Percentiles rank a stretch among this genome's conserved stretches.
Conservation (phyloP, 2,329 filamentous ascomycete genomes). For the Dactylonectria macrodidyma region DNA sequence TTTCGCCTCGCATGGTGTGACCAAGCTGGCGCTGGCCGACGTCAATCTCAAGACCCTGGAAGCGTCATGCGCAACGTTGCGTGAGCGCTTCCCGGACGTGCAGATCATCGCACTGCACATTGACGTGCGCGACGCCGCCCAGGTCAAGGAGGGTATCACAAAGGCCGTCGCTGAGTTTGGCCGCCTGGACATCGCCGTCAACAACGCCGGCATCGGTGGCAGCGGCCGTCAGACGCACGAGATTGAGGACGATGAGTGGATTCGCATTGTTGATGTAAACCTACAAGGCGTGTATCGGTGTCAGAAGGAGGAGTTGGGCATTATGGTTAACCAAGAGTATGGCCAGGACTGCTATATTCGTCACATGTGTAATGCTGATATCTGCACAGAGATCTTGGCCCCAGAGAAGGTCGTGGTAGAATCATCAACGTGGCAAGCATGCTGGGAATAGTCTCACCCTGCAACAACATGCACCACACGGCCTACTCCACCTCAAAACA, state of each 20-base stretch:
- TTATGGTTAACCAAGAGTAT: slow-evolving; percentile 67
- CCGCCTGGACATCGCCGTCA: slow-evolving; percentile 69
- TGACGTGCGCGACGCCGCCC: slow-evolving; percentile 61
- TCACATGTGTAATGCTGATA: slow-evolving; percentile 1
- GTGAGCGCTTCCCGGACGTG: slow-evolving; percentile 55
- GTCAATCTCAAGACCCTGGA: slow-evolving; percentile 55
- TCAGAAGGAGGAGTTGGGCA: slow-evolving; percentile 65
- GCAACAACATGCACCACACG: slow-evolving; percentile 54
- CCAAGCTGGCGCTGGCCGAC: slow-evolving; percentile 62
- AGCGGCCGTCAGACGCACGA: slow-evolving; percentile 60
- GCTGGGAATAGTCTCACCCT: slow-evolving; percentile 62
- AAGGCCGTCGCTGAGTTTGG: slow-evolving; percentile 62
- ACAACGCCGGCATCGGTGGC: slow-evolving; percentile 68
- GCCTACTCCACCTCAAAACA: slow-evolving; percentile 69
- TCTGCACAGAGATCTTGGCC: slow-evolving; percentile 52
- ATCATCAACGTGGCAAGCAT: slow-evolving; percentile 71
- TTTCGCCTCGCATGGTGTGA: slow-evolving; percentile 64
- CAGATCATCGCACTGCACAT: slow-evolving; percentile 58
- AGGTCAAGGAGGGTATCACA: slow-evolving; percentile 60
- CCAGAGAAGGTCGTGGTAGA: slow-evolving; percentile 60
- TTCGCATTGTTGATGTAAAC: slow-evolving; percentile 66
- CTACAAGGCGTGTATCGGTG: slow-evolving; percentile 71
- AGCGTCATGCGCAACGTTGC: slow-evolving; percentile 52
- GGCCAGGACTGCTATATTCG: not conserved
- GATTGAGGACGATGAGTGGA: slow-evolving; percentile 62